Evolutionary conservation across 352 stramenopile species (phyloP), one percentile per base, ranked within the genome.

Genomic region (Aphanomyces astaci): DNA sequence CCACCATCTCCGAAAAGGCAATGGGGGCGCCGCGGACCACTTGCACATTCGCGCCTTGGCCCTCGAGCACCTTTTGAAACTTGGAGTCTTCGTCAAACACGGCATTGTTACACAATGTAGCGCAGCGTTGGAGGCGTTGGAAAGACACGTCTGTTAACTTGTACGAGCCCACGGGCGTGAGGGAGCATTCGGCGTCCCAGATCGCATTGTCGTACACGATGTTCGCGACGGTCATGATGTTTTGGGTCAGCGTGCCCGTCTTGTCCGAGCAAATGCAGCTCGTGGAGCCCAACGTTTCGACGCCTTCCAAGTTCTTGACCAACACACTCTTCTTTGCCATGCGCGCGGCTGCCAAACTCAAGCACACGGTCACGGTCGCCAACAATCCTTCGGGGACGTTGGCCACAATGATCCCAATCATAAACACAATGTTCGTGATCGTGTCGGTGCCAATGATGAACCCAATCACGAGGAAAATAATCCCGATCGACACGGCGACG

Each of bases 181-280:
- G 85, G 27, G 84, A 92, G 72, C 80, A 92, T 68, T 84, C 81
- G 54, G 71, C 73, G 67, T 96, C 87, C 70, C 76, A 81, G 48
- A 88, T 94, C 33, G 77, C 63, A 66, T 86, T 86, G 57, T 78
- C 76, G 73, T 89, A 91, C 31, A 73, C 19, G 79, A 96, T 82
- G 31, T 95, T 79, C 0, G 90, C 87, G 19, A 98, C 90, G 13
- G 92, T 98, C 94, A 98, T 98, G 68, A 96, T 82, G 71, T 98
- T 98, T 53, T 93, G 78, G 22, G 94, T 98, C 17, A 98, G 77
- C 55, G 94, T 98, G 19, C 92, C 92, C 0, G 92, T 98, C 78
- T 98, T 98, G 73, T 98, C 95, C n/a, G 88, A 95, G 77, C 88
- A 97, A 71, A 98, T 98, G 70, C 82, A 94, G 24, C 81, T 95